Conservation (phyloP, 2,329 filamentous ascomycete species). For the Phoma sp. region DNA sequence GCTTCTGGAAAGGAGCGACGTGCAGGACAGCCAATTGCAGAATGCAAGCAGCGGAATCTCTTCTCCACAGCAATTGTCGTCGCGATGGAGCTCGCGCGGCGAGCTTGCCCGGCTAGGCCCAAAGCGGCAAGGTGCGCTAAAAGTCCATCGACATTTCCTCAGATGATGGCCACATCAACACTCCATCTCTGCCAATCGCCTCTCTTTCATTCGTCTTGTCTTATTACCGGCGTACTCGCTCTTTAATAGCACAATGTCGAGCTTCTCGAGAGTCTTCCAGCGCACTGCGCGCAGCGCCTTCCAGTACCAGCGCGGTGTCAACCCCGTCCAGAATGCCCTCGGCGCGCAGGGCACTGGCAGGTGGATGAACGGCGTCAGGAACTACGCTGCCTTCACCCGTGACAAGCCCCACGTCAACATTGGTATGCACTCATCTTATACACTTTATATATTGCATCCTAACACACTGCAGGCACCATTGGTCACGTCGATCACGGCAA, state of each 20-base stretch:
- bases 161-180: slow-evolving; percentile 19
- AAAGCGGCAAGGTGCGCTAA: slow-evolving; percentile 8
- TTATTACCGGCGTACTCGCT: slow-evolving; percentile 29
- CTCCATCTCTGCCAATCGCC: slow-evolving; percentile 39
- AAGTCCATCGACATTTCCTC: slow-evolving; percentile 8
- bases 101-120: slow-evolving; percentile 1
- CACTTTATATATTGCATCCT: slow-evolving; percentile 7
- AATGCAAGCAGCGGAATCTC: neutral
- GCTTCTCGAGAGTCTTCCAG: slow-evolving; percentile 81
- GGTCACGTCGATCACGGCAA: slow-evolving; percentile 99
- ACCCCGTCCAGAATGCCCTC: slow-evolving; percentile 77
- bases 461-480: slow-evolving; percentile 75
- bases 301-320: slow-evolving; percentile 69
- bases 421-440: slow-evolving; percentile 62
- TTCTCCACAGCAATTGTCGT: slow-evolving; percentile 14
- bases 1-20: slow-evolving; percentile 1
- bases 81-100: slow-evolving; percentile 6
- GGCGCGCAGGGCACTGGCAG: slow-evolving; percentile 68
- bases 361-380: slow-evolving; percentile 69
- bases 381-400: slow-evolving; percentile 77
- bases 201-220: slow-evolving; percentile 36
- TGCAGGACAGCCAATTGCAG: neutral
- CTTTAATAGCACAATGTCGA: slow-evolving; percentile 71
- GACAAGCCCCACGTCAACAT: slow-evolving; percentile 99
- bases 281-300: slow-evolving; percentile 81